Conservation (phyloP, 2,329 filamentous ascomycete genomes). For the Trichoderma lentiforme region DNA sequence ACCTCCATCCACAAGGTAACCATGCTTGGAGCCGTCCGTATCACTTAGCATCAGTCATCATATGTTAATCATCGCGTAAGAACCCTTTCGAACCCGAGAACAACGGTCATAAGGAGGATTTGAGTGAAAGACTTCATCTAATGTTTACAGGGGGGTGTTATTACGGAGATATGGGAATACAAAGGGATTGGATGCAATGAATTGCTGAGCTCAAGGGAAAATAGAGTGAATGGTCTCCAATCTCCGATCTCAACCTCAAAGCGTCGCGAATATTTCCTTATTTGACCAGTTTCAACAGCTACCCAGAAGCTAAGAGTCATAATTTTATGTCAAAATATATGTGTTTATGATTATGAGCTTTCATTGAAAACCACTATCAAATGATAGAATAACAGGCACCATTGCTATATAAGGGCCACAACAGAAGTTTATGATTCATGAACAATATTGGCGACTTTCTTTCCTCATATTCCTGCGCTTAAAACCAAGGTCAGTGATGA, state of each 20-base stretch:
- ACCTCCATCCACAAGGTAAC: not conserved
- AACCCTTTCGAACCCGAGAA: not conserved
- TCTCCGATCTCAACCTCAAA: not conserved
- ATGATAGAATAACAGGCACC: not conserved
- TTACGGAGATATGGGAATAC: not conserved
- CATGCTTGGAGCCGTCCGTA: no score
- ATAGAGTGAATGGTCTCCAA: not conserved
- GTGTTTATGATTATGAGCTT: not conserved
- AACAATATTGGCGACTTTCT: not conserved
- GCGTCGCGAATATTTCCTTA: not conserved
- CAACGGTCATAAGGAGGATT: not conserved
- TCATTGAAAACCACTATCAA: not conserved
- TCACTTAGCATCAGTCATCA: not conserved
- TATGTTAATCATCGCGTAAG: conserved; percentile 9
- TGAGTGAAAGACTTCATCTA: not conserved
- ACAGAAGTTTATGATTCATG: not conserved
- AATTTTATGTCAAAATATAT: not conserved
- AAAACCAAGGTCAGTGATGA: not conserved
- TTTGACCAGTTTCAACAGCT: not conserved
- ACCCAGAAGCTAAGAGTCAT: not conserved
- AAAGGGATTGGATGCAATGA: not conserved
- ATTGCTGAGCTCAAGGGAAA: not conserved
- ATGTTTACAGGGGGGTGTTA: no score
- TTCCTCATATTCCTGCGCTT: not conserved
- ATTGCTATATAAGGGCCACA: not conserved